Evolutionary conservation across 306 rosid species (phyloP), one percentile per base, ranked within the genome.

Genomic region (Glycyrrhiza uralensis): DNA sequence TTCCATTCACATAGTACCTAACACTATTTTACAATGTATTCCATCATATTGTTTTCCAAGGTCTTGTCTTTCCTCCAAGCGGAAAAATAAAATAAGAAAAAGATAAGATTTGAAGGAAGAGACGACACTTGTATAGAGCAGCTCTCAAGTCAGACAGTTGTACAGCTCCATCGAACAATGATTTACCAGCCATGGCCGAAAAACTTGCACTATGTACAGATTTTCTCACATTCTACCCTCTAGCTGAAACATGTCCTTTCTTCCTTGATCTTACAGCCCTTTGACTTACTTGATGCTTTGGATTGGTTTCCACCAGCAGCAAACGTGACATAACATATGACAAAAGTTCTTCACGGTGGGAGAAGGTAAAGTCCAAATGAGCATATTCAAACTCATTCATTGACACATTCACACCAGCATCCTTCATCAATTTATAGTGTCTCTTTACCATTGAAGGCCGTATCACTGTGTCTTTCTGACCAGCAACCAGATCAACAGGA

Each of bases 401-500:
- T 23, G 98, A 91, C 29, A 86, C 98, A 71, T 75, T 65, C 18
- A 87, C 92, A 28, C 86, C 80, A 6, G 83, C 75, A 12, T 82
- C 72, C 69, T 86, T 86, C 98, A 94, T 91, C 82, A 87, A 71
- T 57, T 35, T 85, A 50, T 91, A 86, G 79, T 94, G 97, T 81
- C 80, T 89, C 78, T 68, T 89, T 5, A 93, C 98, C 97, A 90
- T 93, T 12, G 97, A 82, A 52, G 96, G 96, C 72, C 89, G 75
- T 67, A 93, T 91, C 57, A 93, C 96, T 74, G 73, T 85, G 86
- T 93, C 98, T 78, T 77, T 93, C 2, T 78, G 85, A 57, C 98
- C 98, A 12, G 98, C 96, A 70, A 93, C 98, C 59, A 93, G 80
- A 82, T 91, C 94, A 42, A 93, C 88, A 1, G 98, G 97, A 74